Evolutionary conservation across 371 early-diverging fungal genomes (phyloP), one percentile per base, ranked within the genome.

Genomic region (Umbelopsis sp.): DNA sequence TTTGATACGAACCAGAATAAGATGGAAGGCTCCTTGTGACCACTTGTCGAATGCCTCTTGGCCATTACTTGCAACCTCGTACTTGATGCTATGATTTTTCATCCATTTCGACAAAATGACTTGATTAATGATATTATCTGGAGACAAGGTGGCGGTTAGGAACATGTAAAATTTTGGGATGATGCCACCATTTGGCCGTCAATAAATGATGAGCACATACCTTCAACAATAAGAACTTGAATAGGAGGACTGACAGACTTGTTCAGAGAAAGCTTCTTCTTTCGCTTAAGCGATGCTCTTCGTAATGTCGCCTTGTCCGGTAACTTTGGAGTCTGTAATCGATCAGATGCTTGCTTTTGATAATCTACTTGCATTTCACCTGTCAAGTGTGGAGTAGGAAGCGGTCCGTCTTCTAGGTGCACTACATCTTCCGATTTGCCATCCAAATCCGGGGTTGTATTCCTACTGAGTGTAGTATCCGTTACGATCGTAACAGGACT

Each of bases 161-260:
- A 41, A 45, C 53, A 48, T 44, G 24, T 24, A 62, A 29, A 29
- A 29, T 29, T 29, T 29, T 29, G 1, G 29, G 29, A 3, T 37
- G 18, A 16, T 32, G 35, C 18, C 4, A 4, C 22, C 22, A 22
- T 22, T 22, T 35, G 14, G 16, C 29, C 4, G 4, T 35, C 12
- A 8, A 35, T 14, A 35, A 4, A 35, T 22, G 6, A n/a, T 50
- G n/a, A 12, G 18, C 20, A 25, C 38, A 66, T 86, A 89, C 90
- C 92, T 91, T 93, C 94, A 6, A 91, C 94, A 66, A 93, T 91
- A 20, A 93, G 79, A 8, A 93, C 94, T 37, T 88, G 90, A 69
- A 93, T 90, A 18, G 89, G 89, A 20, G 88, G 89, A 69, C 83
- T 87, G 63, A 81, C 84, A 45, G 65, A 76, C 72, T 18, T 79